Conservation (phyloP, 139 green algal species). For the Picochlorum sp. region DNA sequence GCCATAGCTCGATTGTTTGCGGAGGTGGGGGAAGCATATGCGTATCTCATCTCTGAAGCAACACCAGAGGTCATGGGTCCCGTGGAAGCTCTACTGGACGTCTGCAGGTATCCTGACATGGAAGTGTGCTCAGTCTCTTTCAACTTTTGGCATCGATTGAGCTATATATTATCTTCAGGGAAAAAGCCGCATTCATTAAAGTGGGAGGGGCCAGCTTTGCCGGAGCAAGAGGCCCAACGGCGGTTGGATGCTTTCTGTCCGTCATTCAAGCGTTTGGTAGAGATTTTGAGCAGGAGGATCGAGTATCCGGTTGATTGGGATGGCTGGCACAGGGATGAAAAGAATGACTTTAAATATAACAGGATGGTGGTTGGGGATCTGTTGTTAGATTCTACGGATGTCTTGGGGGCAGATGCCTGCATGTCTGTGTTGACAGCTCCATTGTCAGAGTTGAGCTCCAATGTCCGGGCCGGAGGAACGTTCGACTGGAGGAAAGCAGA, state of each 20-base stretch:
- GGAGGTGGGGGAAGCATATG: slow-evolving; percentile 85
- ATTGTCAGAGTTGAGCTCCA: slow-evolving; percentile 30
- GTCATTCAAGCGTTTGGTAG: slow-evolving; percentile 62
- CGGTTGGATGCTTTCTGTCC: slow-evolving; percentile 53
- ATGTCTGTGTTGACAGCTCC: slow-evolving; percentile 53
- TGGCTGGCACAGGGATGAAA: slow-evolving; percentile 49
- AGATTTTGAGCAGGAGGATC: slow-evolving; percentile 45
- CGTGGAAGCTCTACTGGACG: slow-evolving; percentile 81
- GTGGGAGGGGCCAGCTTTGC: slow-evolving; percentile 15
- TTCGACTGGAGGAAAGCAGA: slow-evolving; percentile 70
- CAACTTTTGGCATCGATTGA: slow-evolving; percentile 85
- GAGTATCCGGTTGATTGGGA: slow-evolving; percentile 38
- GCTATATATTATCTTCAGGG: slow-evolving; percentile 28
- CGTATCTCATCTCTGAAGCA: slow-evolving; percentile 46
- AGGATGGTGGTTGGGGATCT: slow-evolving; percentile 50
- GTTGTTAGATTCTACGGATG: slow-evolving; percentile 52
- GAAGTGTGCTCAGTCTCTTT: slow-evolving; percentile 72
- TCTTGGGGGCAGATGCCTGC: slow-evolving; percentile 39
- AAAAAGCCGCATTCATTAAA: slow-evolving; percentile 21
- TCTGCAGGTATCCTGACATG: slow-evolving; percentile 68
- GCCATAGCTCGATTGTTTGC: slow-evolving; percentile 87
- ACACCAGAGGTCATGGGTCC: slow-evolving; percentile 33
- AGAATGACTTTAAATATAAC: slow-evolving; percentile 55
- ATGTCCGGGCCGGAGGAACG: neutral
- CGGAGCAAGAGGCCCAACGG: slow-evolving; percentile 28